Conservation (phyloP, 106 monocot species). For the Dendrobium catenatum region DNA sequence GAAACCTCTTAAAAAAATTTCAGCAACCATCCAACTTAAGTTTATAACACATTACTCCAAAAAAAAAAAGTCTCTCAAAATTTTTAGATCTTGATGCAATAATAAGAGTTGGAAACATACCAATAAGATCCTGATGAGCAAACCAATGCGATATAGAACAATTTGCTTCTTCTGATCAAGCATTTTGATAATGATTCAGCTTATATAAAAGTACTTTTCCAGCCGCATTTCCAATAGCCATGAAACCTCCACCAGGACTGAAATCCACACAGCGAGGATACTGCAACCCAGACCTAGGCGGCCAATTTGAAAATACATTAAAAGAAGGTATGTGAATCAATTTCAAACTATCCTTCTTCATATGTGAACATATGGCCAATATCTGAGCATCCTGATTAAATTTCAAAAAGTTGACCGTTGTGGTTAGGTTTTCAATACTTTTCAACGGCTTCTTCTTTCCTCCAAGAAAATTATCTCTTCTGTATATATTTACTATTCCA, state of each 20-base stretch:
- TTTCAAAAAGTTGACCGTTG: constrained; percentile 49
- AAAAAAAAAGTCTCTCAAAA: too few relatives aligned
- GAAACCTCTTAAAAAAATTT: too few relatives aligned
- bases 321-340: constrained; percentile 75
- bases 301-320: constrained; percentile 85
- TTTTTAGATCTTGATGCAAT: too few relatives aligned
- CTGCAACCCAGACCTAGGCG: constrained; percentile 42
- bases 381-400: constrained; percentile 85
- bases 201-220: constrained; percentile 81
- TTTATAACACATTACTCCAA: too few relatives aligned
- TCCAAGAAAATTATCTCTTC: constrained; percentile 66
- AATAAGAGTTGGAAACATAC: too few relatives aligned
- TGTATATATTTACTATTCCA: constrained; percentile 79
- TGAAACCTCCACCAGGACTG: constrained; percentile 81
- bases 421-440: constrained; percentile 74
- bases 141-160: too few relatives aligned
- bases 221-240: constrained; percentile 72
- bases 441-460: constrained; percentile 80
- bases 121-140: too few relatives aligned
- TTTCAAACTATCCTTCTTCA: constrained; percentile 71
- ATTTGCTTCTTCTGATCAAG: constrained; percentile 17
- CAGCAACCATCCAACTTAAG: too few relatives aligned
- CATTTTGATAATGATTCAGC: constrained; percentile 77
- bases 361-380: constrained; percentile 61
- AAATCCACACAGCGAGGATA: constrained; percentile 79